Evolutionary conservation across 163 green algal genomes (phyloP), one percentile per base, ranked within the genome.

Genomic region (Scenedesmus sp.): DNA sequence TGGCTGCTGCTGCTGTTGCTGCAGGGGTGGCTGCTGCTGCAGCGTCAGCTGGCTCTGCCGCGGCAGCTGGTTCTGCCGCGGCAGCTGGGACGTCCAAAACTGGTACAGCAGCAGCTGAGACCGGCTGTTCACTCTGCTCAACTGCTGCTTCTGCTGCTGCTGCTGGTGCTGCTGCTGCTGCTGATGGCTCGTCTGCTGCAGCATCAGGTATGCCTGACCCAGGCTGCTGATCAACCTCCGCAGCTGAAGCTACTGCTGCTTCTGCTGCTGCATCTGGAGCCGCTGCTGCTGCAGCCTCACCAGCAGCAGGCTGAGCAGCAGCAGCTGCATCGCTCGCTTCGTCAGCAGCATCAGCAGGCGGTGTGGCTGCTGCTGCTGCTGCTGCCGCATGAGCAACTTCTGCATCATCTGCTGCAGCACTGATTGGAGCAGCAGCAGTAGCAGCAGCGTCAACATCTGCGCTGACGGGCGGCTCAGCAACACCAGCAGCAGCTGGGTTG

Each of bases 1-100:
- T 46, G 59, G 55, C 56, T 89, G 59, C 79, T 64, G 64, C 55
- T 60, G 62, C 82, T 90, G 79, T 62, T 88, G 64, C 67, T 55
- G 46, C 7, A 85, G 82, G 5, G n/a, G 76, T 4, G 55, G 77
- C 77, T 84, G 46, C 77, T 84, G 46, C 77, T 57, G 46, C 77
- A 18, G 77, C 77, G 8, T 9, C 12, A 16, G 59, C 9, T 74
- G 54, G 77, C 74, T 5, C 18, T 91, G 46, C 76, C 23, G 74
- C 73, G 70, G 62, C 59, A 9, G 46, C 77, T 84, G 77, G 26
- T 56, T 26, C 46, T 84, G 77, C 77, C 59, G 12, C 46, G 13
- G 77, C 77, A 26, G 34, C 46, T 60, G 77, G 9, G 0, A 57
- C 77, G 10, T 56, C 77, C 15, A 57, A 26, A 62, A 9, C 5